These are phyloP conservation scores for Saccharomyces hybrid DNA, from an alignment of 1,139 yeast species.

Conservation along the genomic window DNA sequence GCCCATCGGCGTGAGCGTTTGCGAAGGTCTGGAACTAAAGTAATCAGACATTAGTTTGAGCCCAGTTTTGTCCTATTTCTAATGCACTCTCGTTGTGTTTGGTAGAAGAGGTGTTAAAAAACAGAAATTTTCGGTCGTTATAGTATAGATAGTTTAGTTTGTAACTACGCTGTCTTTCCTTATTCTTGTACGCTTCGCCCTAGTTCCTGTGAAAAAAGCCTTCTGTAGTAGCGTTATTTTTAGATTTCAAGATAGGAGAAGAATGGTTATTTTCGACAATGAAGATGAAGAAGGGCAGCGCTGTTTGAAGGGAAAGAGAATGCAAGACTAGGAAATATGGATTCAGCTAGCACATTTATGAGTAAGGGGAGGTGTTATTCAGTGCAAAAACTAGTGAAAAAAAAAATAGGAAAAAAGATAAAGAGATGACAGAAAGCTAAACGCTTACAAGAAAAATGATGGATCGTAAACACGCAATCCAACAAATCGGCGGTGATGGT, in stretches of 20 bases:
- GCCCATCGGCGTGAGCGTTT: neutral
- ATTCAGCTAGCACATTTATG: neutral
- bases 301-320: neutral
- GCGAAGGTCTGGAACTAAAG: slow-evolving; percentile 15
- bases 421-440: neutral
- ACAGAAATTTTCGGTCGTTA: neutral
- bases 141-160: neutral
- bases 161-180: neutral
- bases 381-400: neutral
- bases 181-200: neutral
- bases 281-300: neutral
- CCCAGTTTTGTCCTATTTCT: neutral
- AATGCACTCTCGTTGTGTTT: neutral
- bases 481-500: neutral
- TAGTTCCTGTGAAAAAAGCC: neutral
- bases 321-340: neutral
- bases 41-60: slow-evolving; percentile 17
- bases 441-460: neutral
- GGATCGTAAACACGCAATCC: slow-evolving; percentile 1
- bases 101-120: neutral
- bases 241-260: slow-evolving; percentile 1
- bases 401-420: neutral
- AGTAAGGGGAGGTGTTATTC: neutral
- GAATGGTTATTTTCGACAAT: neutral
- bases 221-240: neutral